Evolutionary conservation across 1,284 basidiomycete genomes (phyloP), one percentile per base, ranked within the genome.

Genomic region (Porodaedalea pini): DNA sequence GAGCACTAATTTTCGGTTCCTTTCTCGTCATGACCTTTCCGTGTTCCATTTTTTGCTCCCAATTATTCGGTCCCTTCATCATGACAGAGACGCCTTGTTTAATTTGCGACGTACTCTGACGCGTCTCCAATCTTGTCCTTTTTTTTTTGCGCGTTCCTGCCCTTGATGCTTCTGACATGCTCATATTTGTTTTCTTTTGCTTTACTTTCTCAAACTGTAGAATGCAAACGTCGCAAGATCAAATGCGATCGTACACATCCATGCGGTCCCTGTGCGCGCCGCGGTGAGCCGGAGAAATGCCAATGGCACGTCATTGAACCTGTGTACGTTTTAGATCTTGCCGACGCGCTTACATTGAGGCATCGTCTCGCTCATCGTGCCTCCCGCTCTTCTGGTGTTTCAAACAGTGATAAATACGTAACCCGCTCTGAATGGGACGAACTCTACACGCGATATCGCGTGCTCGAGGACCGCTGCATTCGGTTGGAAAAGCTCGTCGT

Each of bases 221-320:
- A 83, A 64, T 83, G 81, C 67, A 83, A 83, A 62, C 68, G 81
- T 60, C 73, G 82, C 37, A 83, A 82, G 69, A 82, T 83, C 65
- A 83, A 79, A 65, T 83, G 82, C 65, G 80, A 83, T 68, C 78
- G 82, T 64, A 74, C 72, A 4, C 77, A 82, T 58, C 81, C 79
- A 47, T 83, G 82, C 67, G 79, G 78, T 7, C 81, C 81, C 1
- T 83, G 81, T 66, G 70, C 72, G 57, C 72, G 80, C 32, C 75
- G 82, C 40, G 76, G 76, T 37, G 81, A 84, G 66, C 75, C 76
- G 63, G 69, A 69, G 56, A 80, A 78, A 65, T 83, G 82, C 62
- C 76, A 79, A 61, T 83, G 80, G 81, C 76, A 78, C 64, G 75
- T 79, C 51, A 69, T 82, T 56, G 80, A 83, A 63, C 78, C 81